phyloP scores from a whole-genome alignment of 2,329 filamentous ascomycete genomes.

The Penicillium sp. region DNA sequence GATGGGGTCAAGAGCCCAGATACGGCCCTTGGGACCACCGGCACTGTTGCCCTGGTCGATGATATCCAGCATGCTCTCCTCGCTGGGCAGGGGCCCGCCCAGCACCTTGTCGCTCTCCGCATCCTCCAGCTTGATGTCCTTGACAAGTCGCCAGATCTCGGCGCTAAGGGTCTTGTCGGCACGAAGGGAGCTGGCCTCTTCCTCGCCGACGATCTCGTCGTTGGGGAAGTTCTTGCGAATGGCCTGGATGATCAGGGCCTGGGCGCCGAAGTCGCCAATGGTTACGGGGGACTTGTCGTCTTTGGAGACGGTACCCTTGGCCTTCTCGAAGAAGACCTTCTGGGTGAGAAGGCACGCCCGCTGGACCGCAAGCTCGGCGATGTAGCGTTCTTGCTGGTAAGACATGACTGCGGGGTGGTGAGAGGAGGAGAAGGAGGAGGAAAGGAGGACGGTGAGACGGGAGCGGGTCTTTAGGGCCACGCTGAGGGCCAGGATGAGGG shows the following conservation, averaged over 20 bases:
- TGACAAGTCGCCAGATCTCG: constrained; percentile 80
- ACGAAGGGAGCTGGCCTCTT: constrained; percentile 78
- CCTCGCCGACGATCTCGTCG: constrained; percentile 90
- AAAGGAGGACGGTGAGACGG: constrained; percentile 35
- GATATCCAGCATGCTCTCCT: constrained; percentile 57
- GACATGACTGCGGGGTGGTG: constrained; percentile 36
- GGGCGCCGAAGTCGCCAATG: constrained; percentile 95
- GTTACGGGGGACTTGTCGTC: constrained; percentile 95
- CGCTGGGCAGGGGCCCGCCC: constrained; percentile 63
- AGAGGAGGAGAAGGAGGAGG: constrained; percentile 23
- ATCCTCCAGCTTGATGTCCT: constrained; percentile 65
- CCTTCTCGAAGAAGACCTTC: constrained; percentile 76
- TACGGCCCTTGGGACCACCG: constrained; percentile 50
- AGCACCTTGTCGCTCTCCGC: constrained; percentile 60
- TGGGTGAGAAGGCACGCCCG: constrained; percentile 72
- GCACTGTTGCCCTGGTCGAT: constrained; percentile 52
- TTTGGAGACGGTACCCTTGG: constrained; percentile 91
- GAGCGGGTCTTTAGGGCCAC: constrained; percentile 37
- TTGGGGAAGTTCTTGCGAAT: constrained; percentile 83
- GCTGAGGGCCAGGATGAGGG: constrained; percentile 43
- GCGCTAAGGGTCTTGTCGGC: constrained; percentile 64
- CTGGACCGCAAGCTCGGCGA: constrained; percentile 85
- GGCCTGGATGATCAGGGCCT: constrained; percentile 90
- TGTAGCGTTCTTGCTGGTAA: constrained; percentile 73
- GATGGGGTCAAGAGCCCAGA: constrained; percentile 97